Evolutionary conservation across 805 yeast genomes (phyloP).

Genomic region (Hanseniaspora mollemarum): DNA sequence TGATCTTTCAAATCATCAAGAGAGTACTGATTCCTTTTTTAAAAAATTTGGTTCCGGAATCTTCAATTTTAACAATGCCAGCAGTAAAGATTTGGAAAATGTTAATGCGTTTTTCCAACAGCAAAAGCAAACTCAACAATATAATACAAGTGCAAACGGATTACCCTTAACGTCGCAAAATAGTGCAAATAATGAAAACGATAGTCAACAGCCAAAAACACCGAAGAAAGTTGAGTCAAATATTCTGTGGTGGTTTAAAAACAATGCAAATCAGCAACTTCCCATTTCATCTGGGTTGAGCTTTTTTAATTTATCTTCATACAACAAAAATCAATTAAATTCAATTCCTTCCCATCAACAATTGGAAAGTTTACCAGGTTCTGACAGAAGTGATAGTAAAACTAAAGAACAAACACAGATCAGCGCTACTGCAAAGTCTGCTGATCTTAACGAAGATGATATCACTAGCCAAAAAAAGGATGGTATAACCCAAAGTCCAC

Average conservation of each 20-base stretch:
- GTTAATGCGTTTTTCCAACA: conserved; percentile 15
- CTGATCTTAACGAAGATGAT: not conserved
- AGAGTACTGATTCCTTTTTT: conserved; percentile 16
- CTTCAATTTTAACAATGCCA: conserved; percentile 11
- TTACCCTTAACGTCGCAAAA: not conserved
- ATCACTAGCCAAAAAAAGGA: not conserved
- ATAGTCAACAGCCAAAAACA: not conserved
- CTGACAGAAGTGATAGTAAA: not conserved
- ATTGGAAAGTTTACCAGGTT: not conserved
- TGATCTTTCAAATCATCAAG: conserved; percentile 11
- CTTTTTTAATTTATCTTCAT: conserved; percentile 6
- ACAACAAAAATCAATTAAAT: not conserved
- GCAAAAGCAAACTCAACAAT: conserved; percentile 7
- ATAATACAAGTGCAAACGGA: not conserved
- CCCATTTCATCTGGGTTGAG: conserved; percentile 6
- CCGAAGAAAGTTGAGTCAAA: conserved; percentile 9
- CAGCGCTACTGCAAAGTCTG: not conserved
- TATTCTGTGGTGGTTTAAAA: conserved; percentile 11
- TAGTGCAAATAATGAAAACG: not conserved
- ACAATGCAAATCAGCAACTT: conserved; percentile 3
- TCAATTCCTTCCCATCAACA: not conserved
- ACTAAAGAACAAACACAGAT: not conserved
- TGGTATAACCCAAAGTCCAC: not conserved
- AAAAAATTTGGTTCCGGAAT: conserved; percentile 15
- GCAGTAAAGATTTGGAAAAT: conserved; percentile 11